Conservation (phyloP, 2,329 filamentous ascomycete genomes). For the Diaporthe caulivora region DNA sequence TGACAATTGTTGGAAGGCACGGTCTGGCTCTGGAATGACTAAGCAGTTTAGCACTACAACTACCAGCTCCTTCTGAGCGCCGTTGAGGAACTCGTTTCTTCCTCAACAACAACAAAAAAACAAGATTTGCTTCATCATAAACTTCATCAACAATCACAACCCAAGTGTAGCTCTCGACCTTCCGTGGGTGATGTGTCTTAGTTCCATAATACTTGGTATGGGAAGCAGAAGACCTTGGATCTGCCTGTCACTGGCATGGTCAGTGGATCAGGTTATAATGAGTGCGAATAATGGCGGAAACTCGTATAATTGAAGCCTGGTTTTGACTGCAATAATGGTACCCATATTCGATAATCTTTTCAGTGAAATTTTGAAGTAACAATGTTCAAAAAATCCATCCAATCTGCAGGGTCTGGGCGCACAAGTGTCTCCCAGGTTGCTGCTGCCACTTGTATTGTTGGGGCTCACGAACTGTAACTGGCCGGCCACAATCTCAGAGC, state of each 20-base stretch:
- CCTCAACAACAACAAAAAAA: too few species aligned
- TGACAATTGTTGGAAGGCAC: too few species aligned
- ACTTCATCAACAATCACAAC: too few species aligned
- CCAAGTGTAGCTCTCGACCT: background rate
- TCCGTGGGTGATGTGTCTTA: background rate
- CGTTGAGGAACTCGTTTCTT: too few species aligned
- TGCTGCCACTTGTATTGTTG: background rate
- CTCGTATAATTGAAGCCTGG: too few species aligned
- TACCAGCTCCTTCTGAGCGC: too few species aligned
- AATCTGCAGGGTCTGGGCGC: too few species aligned
- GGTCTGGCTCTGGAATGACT: too few species aligned
- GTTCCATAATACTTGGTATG: too few species aligned
- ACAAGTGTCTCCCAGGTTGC: background rate
- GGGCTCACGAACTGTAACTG: background rate
- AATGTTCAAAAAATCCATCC: background rate
- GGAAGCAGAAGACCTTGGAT: background rate
- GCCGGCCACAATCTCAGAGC: background rate
- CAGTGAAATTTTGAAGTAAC: background rate
- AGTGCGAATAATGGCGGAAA: background rate
- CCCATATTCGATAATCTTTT: background rate
- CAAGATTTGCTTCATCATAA: too few species aligned
- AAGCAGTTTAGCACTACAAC: too few species aligned
- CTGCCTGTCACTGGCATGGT: rapidly evolving
- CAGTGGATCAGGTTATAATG: background rate
- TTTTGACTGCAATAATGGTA: background rate